Base-by-base conservation (phyloP, 306 rosid species). In the Quercus mongolica region DNA sequence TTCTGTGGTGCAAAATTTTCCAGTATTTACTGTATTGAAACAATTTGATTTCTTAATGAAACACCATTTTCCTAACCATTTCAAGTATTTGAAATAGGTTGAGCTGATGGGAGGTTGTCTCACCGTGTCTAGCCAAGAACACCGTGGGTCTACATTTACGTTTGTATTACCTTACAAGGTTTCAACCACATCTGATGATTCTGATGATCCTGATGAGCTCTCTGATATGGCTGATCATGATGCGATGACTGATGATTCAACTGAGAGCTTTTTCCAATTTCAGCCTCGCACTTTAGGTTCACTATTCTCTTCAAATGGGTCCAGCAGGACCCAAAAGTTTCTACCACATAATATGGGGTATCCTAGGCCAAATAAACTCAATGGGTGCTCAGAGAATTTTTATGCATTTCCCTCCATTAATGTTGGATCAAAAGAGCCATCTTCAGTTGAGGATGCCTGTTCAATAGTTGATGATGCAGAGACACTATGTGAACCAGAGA, bases 61-160 rank as follows among this genome's bases (percentile, higher is more conserved):
- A 46, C 19, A 5, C 28, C 51, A 26, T n/a, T 8, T 49, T 61
- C 55, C 15, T 61, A 74, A 46, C 4, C 72, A 73, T 82, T 71
- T 28, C 21, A 11, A 70, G 65, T n/a, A 20, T 76, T 58, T 76
- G 86, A 67, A 71, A 83, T 86, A 96, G 99, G 99, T 96, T 74
- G 98, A 91, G 74, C 85, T 96, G 79, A 96, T 96, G 96, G 99
- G 99, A 21, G 98, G 99, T 67, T 85, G 78, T 70, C 85, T 96
- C 76, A 96, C 97, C 0, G 97, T 96, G 59, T 79, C 93, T n/a
- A 96, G 99, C 90, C 82, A 69, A 83, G 98, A 89, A 83, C 77
- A 90, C 26, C 46, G 69, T 62, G 99, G 99, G 5, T 96, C 99
- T 8, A 96, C 96, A 19, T 96, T 93, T 83, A 96, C 97, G 1